A percentile compares a stretch with the other conserved stretches of the same genome.
phyloP scores from a whole-genome alignment of 495 filamentous ascomycete genomes.

The Penicillium paradoxum region DNA sequence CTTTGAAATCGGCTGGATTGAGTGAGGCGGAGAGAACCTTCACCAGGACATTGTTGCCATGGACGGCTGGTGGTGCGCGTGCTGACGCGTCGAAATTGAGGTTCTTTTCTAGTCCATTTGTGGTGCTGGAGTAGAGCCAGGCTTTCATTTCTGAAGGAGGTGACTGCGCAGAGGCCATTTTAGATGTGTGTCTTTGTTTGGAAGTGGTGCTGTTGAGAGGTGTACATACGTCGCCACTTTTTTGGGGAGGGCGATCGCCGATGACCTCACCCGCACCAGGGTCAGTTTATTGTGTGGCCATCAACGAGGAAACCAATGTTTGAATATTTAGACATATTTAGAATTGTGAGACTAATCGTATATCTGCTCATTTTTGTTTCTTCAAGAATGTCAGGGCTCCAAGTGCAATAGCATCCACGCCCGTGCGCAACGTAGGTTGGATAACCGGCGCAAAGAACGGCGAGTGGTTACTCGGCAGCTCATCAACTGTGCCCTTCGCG shows the following conservation, averaged over 20 bases:
- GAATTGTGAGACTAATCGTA: background rate
- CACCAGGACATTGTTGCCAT: conserved; percentile 48
- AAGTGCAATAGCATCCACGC: conserved; percentile 50
- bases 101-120: conserved; percentile 52
- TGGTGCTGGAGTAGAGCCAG: conserved; percentile 54
- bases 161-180: conserved; percentile 9
- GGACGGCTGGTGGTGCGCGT: conserved; percentile 35
- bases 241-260: background rate
- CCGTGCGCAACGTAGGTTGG: conserved; percentile 53
- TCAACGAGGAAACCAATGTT: background rate
- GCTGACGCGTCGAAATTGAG: conserved; percentile 44
- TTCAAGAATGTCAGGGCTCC: conserved; percentile 47
- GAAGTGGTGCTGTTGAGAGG: background rate
- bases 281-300: background rate
- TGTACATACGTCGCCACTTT: background rate
- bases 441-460: conserved; percentile 57
- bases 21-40: conserved; percentile 50
- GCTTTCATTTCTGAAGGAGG: conserved; percentile 49
- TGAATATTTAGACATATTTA: background rate
- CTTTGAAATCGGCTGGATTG: conserved; percentile 71
- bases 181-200: background rate
- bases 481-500: conserved; percentile 34
- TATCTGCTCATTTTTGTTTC: conserved; percentile 8
- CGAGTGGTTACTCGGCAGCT: conserved; percentile 54
- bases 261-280: conserved; percentile 1